phyloP scores from a whole-genome alignment of 768 basidiomycete species.

The Xerocomus potaroensis region DNA sequence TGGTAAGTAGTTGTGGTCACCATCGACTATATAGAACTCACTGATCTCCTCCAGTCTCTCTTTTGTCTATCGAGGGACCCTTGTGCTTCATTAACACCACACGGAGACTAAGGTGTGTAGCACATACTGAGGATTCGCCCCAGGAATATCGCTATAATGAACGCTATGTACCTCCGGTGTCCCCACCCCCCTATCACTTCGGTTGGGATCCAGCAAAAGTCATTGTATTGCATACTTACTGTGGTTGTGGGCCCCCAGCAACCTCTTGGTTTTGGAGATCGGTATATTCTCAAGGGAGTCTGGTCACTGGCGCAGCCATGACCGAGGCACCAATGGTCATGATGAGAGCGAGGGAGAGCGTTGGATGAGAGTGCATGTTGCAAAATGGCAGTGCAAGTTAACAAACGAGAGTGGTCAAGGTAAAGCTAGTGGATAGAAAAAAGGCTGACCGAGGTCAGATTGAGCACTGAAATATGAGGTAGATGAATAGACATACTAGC shows the following conservation, averaged over 20 bases:
- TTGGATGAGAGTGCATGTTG: background rate
- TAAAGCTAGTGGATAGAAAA: no score
- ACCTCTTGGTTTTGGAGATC: no score
- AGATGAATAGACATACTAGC: background rate
- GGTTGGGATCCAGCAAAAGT: background rate
- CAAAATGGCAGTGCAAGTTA: background rate
- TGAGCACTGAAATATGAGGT: background rate
- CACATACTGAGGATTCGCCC: no score
- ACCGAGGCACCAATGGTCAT: background rate
- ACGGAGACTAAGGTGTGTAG: no score
- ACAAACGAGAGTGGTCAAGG: background rate
- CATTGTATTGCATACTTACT: background rate
- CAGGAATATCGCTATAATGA: no score
- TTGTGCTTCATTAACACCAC: no score
- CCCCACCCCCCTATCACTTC: background rate
- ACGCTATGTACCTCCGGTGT: no score
- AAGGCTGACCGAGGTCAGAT: background rate
- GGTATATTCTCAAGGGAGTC: no score
- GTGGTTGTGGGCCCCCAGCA: background rate
- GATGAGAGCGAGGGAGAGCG: background rate
- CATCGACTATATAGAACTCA: no score
- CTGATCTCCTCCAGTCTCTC: no score
- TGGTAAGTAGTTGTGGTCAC: no score
- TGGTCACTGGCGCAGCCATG: background rate
- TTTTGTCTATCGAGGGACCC: no score